Conservation (phyloP, 768 basidiomycete species). For the Xanthoconium stramineum region DNA sequence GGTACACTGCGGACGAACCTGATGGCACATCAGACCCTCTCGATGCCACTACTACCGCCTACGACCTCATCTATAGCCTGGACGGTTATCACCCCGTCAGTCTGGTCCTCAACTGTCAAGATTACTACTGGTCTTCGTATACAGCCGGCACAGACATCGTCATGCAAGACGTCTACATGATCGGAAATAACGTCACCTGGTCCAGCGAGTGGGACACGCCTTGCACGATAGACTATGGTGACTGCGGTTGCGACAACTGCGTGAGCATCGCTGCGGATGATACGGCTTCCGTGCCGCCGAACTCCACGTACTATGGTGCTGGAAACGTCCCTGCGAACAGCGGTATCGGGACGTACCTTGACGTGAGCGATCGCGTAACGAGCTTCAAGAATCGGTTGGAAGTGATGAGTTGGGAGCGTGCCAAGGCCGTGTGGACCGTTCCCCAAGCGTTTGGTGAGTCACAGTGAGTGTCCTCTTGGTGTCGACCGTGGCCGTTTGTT, state of each 20-base stretch:
- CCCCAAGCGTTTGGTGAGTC: conserved; percentile 67
- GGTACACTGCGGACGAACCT: conserved; percentile 75
- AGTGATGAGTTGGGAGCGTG: conserved; percentile 64
- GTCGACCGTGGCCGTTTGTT: background rate
- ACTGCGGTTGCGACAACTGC: conserved; percentile 75
- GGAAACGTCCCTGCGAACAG: conserved; percentile 26
- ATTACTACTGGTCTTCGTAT: conserved; percentile 61
- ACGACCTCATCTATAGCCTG: conserved; percentile 54
- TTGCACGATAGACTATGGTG: conserved; percentile 65
- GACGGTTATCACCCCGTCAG: conserved; percentile 72
- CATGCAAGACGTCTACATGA: conserved; percentile 56
- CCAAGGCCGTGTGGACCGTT: conserved; percentile 74
- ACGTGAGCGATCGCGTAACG: conserved; percentile 66
- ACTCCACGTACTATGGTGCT: conserved; percentile 16
- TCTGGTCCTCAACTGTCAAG: conserved; percentile 60
- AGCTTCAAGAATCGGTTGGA: conserved; percentile 58
- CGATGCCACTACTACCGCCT: conserved; percentile 47
- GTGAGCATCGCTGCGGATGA: conserved; percentile 40
- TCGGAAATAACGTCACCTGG: conserved; percentile 60
- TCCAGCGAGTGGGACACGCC: conserved; percentile 58
- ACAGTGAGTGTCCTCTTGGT: background rate
- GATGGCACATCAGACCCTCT: conserved; percentile 69
- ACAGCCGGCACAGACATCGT: conserved; percentile 66
- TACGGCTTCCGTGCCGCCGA: conserved; percentile 25
- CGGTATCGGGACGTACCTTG: conserved; percentile 46